phyloP scores from a whole-genome alignment of 495 filamentous ascomycete species.

The Cudoniella acicularis region DNA sequence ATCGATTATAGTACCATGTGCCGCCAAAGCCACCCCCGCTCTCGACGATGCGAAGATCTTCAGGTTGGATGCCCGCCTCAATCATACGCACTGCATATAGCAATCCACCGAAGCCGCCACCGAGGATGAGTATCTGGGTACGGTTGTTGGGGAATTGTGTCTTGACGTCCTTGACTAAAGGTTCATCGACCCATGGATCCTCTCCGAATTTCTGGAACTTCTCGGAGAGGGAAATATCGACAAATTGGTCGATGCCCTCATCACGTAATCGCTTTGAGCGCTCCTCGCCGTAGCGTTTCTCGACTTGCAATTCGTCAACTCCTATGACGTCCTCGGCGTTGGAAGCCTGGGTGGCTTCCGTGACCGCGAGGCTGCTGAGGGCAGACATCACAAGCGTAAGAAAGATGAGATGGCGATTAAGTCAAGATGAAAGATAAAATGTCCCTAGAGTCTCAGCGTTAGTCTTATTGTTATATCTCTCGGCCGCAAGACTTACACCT shows the following conservation, averaged over 20 bases:
- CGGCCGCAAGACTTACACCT: too few species aligned
- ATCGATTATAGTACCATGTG: slow-evolving; percentile 56
- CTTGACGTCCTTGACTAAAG: slow-evolving; percentile 11
- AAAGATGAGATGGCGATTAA: too few species aligned
- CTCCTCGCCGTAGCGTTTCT: slow-evolving; percentile 45
- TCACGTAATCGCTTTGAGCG: slow-evolving; percentile 42
- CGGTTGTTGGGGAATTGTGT: too few species aligned
- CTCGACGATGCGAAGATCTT: slow-evolving; percentile 31
- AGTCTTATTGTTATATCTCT: too few species aligned
- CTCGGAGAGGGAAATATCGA: slow-evolving; percentile 30
- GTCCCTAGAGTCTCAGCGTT: too few species aligned
- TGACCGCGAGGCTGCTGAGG: too few species aligned
- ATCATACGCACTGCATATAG: slow-evolving; percentile 45
- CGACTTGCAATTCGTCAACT: too few species aligned
- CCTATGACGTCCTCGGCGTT: too few species aligned
- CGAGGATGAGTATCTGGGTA: slow-evolving; percentile 46
- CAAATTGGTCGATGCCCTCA: slow-evolving; percentile 39
- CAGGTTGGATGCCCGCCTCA: slow-evolving; percentile 42
- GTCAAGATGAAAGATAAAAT: too few species aligned
- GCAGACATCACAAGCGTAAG: too few species aligned
- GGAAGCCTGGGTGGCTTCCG: too few species aligned
- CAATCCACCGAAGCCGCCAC: slow-evolving; percentile 49
- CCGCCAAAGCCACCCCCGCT: slow-evolving; percentile 47
- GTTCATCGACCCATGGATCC: slow-evolving; percentile 42
- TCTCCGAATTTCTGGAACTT: slow-evolving; percentile 33